Evolutionary conservation across 2,329 filamentous ascomycete species (phyloP), one percentile per base, ranked within the genome.

Genomic region (Trichophyton mentagrophytes): DNA sequence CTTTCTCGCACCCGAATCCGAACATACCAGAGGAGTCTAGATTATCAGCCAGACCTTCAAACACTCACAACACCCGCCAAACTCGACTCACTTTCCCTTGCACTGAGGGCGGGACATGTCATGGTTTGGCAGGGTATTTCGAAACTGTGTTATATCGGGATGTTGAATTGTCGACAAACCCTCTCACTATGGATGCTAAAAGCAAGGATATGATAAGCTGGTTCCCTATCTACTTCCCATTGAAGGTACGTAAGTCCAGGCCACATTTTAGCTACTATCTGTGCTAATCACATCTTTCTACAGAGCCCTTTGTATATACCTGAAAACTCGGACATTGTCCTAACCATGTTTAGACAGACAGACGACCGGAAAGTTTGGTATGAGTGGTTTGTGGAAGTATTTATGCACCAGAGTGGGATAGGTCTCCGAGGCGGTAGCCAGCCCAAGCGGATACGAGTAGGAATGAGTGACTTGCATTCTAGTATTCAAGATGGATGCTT

Each of bases 191-290:
- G 75, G 89, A 93, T 61, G 78, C 78, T 61, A 97, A 97, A 82
- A 96, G 90, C 79, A 88, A 87, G 70, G 91, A 95, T 68, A 99
- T 99, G 95, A 95, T 96, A 65, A 95, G 89, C 60, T 99, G 93
- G 93, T 99, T 99, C 72, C 93, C 93, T 1, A 97, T 99, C 33
- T 96, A 92, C 77, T 99, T 99, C 71, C 93, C 95, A 0, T 77
- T 99, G 13, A 95, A 93, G 84, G 90, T 91, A 78, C 69, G 82
- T 55, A 30, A 22, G 17, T 11, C n/a, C 6, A 11, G 63, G 42
- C 42, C 1, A 13, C 15, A 22, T 44, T 8, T 53, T 17, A 59
- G 8, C n/a, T 25, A 5, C n/a, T 8, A 33, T 6, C 11, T 9
- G 9, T 55, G 30, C 15, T 56, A 57, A 56, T 20, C 7, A 51